Evolutionary conservation across 1,284 basidiomycete genomes (phyloP).

Genomic region (Anthracocystis walkeri): DNA sequence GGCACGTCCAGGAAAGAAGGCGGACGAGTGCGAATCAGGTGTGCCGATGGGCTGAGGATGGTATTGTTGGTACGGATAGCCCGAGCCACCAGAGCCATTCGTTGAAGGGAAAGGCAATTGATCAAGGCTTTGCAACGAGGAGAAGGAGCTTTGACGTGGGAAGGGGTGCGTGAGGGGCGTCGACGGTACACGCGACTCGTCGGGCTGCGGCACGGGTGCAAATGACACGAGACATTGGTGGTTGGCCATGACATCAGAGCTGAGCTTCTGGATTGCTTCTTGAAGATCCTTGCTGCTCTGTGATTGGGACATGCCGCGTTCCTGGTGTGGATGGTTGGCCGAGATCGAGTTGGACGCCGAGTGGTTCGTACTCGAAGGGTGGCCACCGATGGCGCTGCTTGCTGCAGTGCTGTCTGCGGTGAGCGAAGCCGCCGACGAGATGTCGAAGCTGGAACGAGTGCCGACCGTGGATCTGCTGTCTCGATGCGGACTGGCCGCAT

Average conservation of each 20-base stretch:
- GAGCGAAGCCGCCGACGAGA: conserved; percentile 55
- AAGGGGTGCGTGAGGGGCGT: conserved; percentile 42
- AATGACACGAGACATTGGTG: conserved; percentile 64
- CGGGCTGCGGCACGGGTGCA: conserved; percentile 44
- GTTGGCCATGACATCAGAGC: conserved; percentile 58
- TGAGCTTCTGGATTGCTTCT: conserved; percentile 57
- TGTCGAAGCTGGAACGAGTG: conserved; percentile 59
- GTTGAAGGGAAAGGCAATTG: conserved; percentile 45
- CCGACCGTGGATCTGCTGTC: conserved; percentile 62
- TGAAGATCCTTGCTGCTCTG: conserved; percentile 55
- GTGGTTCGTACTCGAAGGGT: conserved; percentile 49
- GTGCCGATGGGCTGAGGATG: conserved; percentile 49
- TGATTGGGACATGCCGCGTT: conserved; percentile 43
- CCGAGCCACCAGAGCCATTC: conserved; percentile 32
- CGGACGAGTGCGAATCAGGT: conserved; percentile 47
- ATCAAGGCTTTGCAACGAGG: conserved; percentile 43
- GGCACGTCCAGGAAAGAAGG: conserved; percentile 35
- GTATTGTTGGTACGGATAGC: conserved; percentile 57
- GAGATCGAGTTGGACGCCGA: conserved; percentile 60
- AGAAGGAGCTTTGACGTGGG: conserved; percentile 51
- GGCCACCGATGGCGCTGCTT: conserved; percentile 50
- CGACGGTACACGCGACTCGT: conserved; percentile 39
- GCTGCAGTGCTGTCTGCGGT: conserved; percentile 59
- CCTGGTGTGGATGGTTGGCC: conserved; percentile 19
- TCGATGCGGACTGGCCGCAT: conserved; percentile 33